Percentiles rank a stretch among this genome's conserved stretches.
phyloP scores from a whole-genome alignment of 2,329 filamentous ascomycete species.

The Diatrype stigma region DNA sequence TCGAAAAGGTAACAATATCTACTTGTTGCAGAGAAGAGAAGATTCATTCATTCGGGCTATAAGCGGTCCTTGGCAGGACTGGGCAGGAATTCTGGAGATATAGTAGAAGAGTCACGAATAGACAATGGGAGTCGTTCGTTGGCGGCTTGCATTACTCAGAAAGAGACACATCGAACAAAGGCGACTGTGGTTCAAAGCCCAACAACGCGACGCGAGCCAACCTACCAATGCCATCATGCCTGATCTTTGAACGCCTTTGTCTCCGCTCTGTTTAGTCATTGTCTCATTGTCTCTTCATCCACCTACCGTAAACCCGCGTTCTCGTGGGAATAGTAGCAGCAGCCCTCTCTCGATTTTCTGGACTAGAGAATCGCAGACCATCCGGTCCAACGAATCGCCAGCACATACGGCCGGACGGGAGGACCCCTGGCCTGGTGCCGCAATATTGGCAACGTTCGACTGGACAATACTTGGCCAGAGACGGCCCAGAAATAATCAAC shows the following conservation, averaged over 20 bases:
- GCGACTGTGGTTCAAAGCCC: conserved; percentile 8
- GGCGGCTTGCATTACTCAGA: conserved; percentile 10
- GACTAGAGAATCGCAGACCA: not conserved
- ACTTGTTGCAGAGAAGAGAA: conserved; percentile 12
- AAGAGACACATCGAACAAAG: conserved; percentile 15
- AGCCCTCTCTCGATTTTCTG: conserved; percentile 8
- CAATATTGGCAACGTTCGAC: conserved; percentile 11
- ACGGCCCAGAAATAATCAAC: conserved; percentile 11
- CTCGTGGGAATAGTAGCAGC: not conserved
- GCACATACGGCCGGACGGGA: conserved; percentile 13
- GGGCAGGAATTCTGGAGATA: conserved; percentile 14
- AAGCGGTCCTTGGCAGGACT: conserved; percentile 5
- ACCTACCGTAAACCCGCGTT: conserved; percentile 3
- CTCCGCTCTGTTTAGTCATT: conserved; percentile 18
- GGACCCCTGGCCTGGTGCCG: conserved; percentile 10
- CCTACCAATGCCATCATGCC: conserved; percentile 12
- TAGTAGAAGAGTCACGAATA: conserved; percentile 20
- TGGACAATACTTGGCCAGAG: conserved; percentile 5
- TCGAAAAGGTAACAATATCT: conserved; percentile 13
- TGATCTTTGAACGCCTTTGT: conserved; percentile 16
- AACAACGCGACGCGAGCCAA: conserved; percentile 1
- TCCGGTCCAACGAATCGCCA: conserved; percentile 25
- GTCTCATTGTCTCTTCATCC: not conserved
- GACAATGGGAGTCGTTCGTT: conserved; percentile 22
- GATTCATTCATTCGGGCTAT: conserved; percentile 16